Evolutionary conservation across 148 eudicot genomes (phyloP).

Genomic region (Hydrangea macrophylla): DNA sequence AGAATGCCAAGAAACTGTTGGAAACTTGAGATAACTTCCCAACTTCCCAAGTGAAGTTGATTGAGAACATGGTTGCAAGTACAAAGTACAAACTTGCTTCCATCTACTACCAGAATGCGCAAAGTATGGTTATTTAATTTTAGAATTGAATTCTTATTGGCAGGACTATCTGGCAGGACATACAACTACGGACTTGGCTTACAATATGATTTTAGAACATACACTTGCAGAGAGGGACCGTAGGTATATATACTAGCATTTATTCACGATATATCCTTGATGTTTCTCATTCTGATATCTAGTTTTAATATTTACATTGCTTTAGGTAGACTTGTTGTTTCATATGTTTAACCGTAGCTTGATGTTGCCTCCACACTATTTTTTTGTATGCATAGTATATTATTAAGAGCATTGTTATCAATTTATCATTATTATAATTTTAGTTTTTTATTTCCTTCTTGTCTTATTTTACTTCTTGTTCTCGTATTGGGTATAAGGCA

Average conservation of each 20-base stretch:
- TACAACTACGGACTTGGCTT: conserved; percentile 82
- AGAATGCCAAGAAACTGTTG: neutral
- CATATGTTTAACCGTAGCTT: neutral
- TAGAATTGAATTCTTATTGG: conserved; percentile 24
- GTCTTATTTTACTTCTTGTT: neutral
- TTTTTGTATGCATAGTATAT: neutral
- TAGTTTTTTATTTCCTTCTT: neutral
- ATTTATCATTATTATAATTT: too few relatives aligned
- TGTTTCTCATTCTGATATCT: neutral
- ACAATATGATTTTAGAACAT: conserved; percentile 80
- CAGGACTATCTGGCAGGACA: conserved; percentile 91
- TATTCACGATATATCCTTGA: neutral
- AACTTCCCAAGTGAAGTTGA: neutral
- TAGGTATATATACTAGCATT: conserved; percentile 44
- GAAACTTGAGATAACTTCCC: neutral
- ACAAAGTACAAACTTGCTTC: neutral
- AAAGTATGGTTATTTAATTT: conserved; percentile 7
- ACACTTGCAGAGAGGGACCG: conserved; percentile 99
- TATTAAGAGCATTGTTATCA: neutral
- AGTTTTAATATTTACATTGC: neutral
- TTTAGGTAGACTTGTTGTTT: neutral
- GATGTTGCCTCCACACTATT: neutral
- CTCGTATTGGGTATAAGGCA: neutral
- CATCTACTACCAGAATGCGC: neutral
- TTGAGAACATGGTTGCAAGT: conserved; percentile 6